Evolutionary conservation across 345 rosid species (phyloP), one percentile per base, ranked within the genome.

Genomic region (Eucalyptus pauciflora): DNA sequence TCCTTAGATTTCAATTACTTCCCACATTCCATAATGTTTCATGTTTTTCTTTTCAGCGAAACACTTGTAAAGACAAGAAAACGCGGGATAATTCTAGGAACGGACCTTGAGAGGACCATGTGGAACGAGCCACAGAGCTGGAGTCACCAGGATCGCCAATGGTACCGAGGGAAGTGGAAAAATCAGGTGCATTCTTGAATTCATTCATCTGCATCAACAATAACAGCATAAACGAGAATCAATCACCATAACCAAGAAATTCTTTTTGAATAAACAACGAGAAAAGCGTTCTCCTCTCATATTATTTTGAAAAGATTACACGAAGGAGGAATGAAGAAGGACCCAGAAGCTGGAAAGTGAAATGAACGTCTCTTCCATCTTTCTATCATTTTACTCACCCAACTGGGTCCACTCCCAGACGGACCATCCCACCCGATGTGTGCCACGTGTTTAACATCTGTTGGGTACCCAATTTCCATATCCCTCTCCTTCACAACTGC

Each of bases 391-490:
- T 54, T 41, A 91, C 97, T 90, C 93, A 96, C 99, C 99, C 99
- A 97, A 90, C 92, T 95, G 85, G 99, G 99, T 50, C 96, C 94
- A 91, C 88, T 90, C 50, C 96, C 95, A 90, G 98, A 93, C 81
- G 92, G 90, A 58, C 98, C 96, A 58, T 97, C 98, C 98, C 95
- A 95, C 4, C 99, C 99, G 86, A 97, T 95, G 88, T 96, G 98
- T 67, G 99, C 96, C 90, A 96, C 97, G 89, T 97, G 99, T 91
- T 96, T 97, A 43, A 97, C 99, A 93, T 97, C 98, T 88, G 99
- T 96, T 12, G 98, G 99, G 87, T 92, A 95, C 93, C 99, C 99
- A 91, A 97, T 97, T 91, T 97, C 95, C 94, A 94, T 92, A 93
- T 90, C 97, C 89, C 95, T 92, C 89, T 97, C 97, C 93, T 94